A percentile compares a stretch with the other conserved stretches of the same genome.
Conservation (phyloP, 2,329 filamentous ascomycete genomes). For the Aspergillus glaucus region DNA sequence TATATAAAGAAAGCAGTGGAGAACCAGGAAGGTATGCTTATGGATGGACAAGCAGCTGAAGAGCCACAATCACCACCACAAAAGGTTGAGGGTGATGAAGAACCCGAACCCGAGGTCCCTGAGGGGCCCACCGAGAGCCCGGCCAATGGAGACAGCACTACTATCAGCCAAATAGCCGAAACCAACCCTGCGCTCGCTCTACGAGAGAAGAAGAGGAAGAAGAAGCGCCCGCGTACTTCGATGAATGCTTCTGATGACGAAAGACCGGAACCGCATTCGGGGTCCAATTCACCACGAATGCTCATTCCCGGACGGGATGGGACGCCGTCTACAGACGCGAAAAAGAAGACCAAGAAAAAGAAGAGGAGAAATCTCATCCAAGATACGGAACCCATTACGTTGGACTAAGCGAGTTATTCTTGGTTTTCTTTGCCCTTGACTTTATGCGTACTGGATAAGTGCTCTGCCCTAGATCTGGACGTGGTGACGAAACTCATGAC, state of each 20-base stretch:
- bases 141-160: not conserved
- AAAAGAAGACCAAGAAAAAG: slow-evolving; percentile 14
- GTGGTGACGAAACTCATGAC: too few relatives aligned
- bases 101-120: not conserved
- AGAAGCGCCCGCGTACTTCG: slow-evolving; percentile 7
- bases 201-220: slow-evolving; percentile 7
- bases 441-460: not conserved
- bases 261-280: not conserved
- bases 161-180: not conserved
- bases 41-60: not conserved
- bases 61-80: not conserved
- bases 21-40: not conserved
- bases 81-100: not conserved
- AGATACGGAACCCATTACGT: slow-evolving; percentile 1
- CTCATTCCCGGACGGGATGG: slow-evolving; percentile 1
- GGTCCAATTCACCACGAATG: slow-evolving; percentile 3
- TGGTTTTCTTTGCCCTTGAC: not conserved
- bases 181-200: slow-evolving; percentile 4
- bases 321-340: not conserved
- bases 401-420: slow-evolving; percentile 4
- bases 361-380: slow-evolving; percentile 8
- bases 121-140: not conserved
- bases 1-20: slow-evolving; percentile 1
- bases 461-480: too few relatives aligned
- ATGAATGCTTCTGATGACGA: slow-evolving; percentile 3